phyloP scores from a whole-genome alignment of 2,329 filamentous ascomycete species.

The Aspergillus cejpii region DNA sequence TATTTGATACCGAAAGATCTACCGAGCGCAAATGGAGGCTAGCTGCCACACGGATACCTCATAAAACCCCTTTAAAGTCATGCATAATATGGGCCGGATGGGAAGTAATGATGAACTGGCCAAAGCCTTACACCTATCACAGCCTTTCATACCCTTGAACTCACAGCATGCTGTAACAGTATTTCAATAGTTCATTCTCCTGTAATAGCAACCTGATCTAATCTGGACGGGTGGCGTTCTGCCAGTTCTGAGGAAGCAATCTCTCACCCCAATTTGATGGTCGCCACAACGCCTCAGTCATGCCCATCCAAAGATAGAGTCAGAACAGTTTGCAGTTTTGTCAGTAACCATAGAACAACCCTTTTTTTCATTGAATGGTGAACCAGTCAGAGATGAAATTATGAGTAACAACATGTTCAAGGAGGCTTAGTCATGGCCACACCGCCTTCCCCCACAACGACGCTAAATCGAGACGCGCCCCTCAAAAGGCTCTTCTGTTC shows the following conservation, averaged over 20 bases:
- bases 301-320: neutral
- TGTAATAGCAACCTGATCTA: too few species aligned
- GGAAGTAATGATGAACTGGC: neutral
- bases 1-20: neutral
- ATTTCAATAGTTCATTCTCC: too few species aligned
- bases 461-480: constrained; percentile 19
- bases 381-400: neutral
- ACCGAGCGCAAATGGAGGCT: neutral
- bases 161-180: too few species aligned
- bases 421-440: constrained; percentile 24
- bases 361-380: neutral
- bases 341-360: neutral
- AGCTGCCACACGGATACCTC: neutral
- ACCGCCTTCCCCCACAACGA: constrained; percentile 31
- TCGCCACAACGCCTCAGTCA: neutral
- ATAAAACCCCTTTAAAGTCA: neutral
- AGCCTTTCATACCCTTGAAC: too few species aligned
- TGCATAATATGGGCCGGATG: neutral
- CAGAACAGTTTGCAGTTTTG: neutral
- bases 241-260: too few species aligned
- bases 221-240: too few species aligned
- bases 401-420: constrained; percentile 2
- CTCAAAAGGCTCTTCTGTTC: constrained; percentile 34
- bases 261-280: too few species aligned
- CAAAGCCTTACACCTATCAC: too few species aligned